A percentile compares a stretch with the other conserved stretches of the same genome.
Evolutionary conservation across 2,329 filamentous ascomycete genomes (phyloP).

Genomic region (Cyanodermella asteris): DNA sequence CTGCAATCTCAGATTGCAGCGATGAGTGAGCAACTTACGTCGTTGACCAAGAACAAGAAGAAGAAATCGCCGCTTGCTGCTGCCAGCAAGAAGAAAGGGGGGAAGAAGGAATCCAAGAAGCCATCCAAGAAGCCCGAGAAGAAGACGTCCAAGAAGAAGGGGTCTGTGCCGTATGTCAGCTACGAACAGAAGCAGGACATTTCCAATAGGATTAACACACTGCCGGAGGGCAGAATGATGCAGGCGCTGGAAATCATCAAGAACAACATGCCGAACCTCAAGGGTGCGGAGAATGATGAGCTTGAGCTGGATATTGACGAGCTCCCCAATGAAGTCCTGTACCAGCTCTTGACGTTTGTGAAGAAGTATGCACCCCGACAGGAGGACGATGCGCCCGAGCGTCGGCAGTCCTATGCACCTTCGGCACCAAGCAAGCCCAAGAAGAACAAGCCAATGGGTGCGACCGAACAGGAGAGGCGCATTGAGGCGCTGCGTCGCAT

Average conservation of each 20-base stretch:
- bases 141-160: conserved; percentile 36
- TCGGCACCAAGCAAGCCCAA: conserved; percentile 18
- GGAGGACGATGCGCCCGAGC: conserved; percentile 17
- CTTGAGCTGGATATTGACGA: conserved; percentile 39
- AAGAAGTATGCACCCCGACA: conserved; percentile 9
- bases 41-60: conserved; percentile 39
- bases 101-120: conserved; percentile 25
- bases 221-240: conserved; percentile 57
- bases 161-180: conserved; percentile 43
- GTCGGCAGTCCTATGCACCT: conserved; percentile 11
- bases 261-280: conserved; percentile 53
- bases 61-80: conserved; percentile 30
- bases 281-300: conserved; percentile 33
- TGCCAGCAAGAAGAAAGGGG: conserved; percentile 24
- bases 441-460: conserved; percentile 31
- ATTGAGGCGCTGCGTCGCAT: conserved; percentile 14
- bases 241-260: conserved; percentile 79
- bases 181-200: conserved; percentile 79
- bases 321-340: conserved; percentile 17
- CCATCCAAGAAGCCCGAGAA: conserved; percentile 22
- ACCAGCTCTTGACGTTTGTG: conserved; percentile 14
- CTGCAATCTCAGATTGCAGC: conserved; percentile 52
- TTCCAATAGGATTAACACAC: conserved; percentile 59
- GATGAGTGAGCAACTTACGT: conserved; percentile 44
- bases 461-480: conserved; percentile 26